phyloP scores from a whole-genome alignment of 352 stramenopile species.

The Saprolegnia parasitica region DNA sequence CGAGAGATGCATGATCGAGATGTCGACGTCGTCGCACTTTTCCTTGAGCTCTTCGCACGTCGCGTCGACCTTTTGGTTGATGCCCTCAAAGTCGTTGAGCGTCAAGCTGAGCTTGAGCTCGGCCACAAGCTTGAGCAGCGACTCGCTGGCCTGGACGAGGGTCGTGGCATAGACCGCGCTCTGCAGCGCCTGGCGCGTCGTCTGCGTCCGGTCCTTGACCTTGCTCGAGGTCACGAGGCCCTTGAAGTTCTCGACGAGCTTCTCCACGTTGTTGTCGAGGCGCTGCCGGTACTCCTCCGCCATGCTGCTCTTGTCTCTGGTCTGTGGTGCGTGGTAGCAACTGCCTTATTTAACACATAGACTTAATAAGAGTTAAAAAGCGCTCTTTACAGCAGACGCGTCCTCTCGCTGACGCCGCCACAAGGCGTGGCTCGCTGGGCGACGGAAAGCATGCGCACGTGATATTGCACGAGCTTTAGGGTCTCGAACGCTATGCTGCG shows the following conservation, averaged over 20 bases:
- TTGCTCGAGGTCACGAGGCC: constrained; percentile 75
- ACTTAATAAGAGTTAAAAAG: too few relatives aligned
- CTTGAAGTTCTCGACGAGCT: constrained; percentile 85
- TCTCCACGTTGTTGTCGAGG: constrained; percentile 84
- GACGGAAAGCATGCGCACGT: too few relatives aligned
- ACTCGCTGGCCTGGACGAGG: constrained; percentile 73
- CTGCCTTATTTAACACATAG: not conserved
- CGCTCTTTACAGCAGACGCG: too few relatives aligned
- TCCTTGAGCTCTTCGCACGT: constrained; percentile 59
- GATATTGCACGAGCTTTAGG: too few relatives aligned
- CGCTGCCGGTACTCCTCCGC: constrained; percentile 80
- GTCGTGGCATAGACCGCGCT: constrained; percentile 79
- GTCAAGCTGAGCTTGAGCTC: constrained; percentile 79
- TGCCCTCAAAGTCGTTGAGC: constrained; percentile 77
- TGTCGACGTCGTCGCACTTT: constrained; percentile 71
- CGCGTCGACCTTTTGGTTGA: constrained; percentile 78
- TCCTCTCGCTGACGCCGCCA: too few relatives aligned
- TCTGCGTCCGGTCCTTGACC: constrained; percentile 79
- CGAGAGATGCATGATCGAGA: constrained; percentile 68
- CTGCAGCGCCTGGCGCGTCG: constrained; percentile 71
- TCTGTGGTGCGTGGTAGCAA: not conserved
- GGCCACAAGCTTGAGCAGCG: constrained; percentile 70
- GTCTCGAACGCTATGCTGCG: too few relatives aligned
- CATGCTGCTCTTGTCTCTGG: constrained; percentile 37
- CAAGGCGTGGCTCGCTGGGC: too few relatives aligned